Evolutionary conservation across 495 filamentous ascomycete species (phyloP).

Genomic region (Penicillium ochrochloron): DNA sequence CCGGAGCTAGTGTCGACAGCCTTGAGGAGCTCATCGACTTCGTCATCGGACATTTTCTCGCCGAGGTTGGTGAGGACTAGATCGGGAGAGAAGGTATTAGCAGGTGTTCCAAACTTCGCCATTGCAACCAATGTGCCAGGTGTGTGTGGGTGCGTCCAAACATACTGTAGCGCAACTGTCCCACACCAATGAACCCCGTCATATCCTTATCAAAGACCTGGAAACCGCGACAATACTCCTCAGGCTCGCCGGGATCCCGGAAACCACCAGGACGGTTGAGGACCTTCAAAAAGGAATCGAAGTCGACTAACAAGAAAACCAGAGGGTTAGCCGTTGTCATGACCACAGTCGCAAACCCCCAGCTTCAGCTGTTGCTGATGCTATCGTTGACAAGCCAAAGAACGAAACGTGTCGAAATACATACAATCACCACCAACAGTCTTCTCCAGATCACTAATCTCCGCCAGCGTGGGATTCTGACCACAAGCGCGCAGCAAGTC

Average conservation of each 20-base stretch:
- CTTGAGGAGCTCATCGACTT: constrained; percentile 98
- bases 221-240: constrained; percentile 97
- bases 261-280: constrained; percentile 97
- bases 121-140: neutral
- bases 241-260: constrained; percentile 94
- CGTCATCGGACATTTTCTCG: constrained; percentile 98
- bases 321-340: neutral
- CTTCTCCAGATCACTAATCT: constrained; percentile 89
- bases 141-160: neutral
- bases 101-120: neutral
- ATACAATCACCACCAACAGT: constrained; percentile 85
- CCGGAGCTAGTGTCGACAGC: constrained; percentile 91
- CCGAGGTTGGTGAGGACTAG: constrained; percentile 91
- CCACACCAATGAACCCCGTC: constrained; percentile 96
- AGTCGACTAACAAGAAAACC: constrained; percentile 71
- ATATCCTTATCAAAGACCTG: constrained; percentile 99
- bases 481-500: constrained; percentile 95
- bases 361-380: too few species aligned
- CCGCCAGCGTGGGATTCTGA: constrained; percentile 93
- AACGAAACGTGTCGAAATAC: constrained; percentile 37
- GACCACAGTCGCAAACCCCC: neutral
- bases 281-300: constrained; percentile 92
- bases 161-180: constrained; percentile 87
- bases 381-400: too few species aligned
- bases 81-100: constrained; percentile 10